Percentiles rank a stretch among this genome's conserved stretches.
These are phyloP conservation scores for Liquidambar formosana DNA, from an alignment of 164 flowering plant species.

Conservation along the genomic window DNA sequence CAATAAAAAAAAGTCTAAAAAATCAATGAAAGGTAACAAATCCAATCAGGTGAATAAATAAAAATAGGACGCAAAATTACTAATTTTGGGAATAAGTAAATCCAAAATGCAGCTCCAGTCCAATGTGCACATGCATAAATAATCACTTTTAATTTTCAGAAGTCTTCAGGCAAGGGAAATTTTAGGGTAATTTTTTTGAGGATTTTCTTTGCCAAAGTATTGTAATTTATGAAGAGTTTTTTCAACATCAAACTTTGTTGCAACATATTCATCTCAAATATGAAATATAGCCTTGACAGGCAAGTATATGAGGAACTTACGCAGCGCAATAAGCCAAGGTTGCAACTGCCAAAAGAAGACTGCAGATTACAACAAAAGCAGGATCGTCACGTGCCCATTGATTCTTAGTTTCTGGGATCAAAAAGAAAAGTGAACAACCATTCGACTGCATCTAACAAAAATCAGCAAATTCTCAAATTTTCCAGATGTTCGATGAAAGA, in stretches of 20 bases:
- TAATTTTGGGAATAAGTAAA: not conserved
- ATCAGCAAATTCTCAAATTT: not conserved
- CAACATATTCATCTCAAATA: not conserved
- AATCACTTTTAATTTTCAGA: not conserved
- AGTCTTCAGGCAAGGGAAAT: not conserved
- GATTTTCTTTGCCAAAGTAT: not conserved
- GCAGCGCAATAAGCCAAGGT: conserved; percentile 90
- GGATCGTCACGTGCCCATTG: conserved; percentile 99
- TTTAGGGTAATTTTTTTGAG: too few relatives aligned
- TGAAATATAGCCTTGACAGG: not conserved
- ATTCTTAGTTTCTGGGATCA: conserved; percentile 90
- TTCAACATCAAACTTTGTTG: not conserved
- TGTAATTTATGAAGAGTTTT: not conserved
- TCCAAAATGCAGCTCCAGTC: not conserved
- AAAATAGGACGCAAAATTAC: not conserved
- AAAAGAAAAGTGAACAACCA: conserved; percentile 17
- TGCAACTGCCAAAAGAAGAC: conserved; percentile 83
- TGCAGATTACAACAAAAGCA: conserved; percentile 94
- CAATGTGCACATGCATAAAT: not conserved
- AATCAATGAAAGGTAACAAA: not conserved
- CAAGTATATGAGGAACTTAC: conserved; percentile 50
- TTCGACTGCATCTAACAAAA: not conserved
- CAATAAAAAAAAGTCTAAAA: not conserved
- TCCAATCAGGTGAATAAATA: not conserved
- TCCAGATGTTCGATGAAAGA: not conserved